A percentile compares a stretch with the other conserved stretches of the same genome.
Evolutionary conservation across 2,329 filamentous ascomycete genomes (phyloP).

Genomic region (Ophiostoma piceae): DNA sequence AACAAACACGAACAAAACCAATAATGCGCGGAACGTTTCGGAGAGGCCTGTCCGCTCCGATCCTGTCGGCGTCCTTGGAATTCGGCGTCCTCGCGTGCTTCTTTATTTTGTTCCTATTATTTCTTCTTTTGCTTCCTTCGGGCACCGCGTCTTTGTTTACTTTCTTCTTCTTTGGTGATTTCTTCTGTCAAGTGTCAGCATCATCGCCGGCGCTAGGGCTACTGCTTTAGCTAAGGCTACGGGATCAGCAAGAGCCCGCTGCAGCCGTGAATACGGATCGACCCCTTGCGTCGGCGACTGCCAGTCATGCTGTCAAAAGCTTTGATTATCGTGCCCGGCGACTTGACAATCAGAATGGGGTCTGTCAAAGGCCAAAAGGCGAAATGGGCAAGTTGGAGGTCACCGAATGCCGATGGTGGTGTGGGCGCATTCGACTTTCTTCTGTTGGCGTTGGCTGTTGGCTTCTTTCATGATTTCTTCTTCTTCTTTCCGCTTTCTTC

Average conservation of each 20-base stretch:
- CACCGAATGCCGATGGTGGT: background rate
- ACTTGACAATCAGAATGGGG: background rate
- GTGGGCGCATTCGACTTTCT: background rate
- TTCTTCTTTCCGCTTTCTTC: background rate
- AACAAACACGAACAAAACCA: background rate
- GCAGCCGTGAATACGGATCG: background rate
- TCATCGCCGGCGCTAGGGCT: background rate
- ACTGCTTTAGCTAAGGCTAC: background rate
- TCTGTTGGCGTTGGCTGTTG: background rate
- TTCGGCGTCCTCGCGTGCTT: background rate
- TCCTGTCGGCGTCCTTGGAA: constrained; percentile 1
- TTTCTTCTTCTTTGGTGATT: background rate
- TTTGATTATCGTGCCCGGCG: background rate
- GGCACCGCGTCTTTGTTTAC: background rate
- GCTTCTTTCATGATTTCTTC: background rate
- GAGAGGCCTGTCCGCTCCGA: background rate
- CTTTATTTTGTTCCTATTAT: background rate
- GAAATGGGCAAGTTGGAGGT: background rate
- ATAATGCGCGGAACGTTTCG: constrained; percentile 5
- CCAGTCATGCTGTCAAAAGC: background rate
- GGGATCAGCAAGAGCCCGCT: background rate
- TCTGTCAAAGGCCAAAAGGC: background rate
- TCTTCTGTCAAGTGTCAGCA: background rate
- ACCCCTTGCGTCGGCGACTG: constrained; percentile 11
- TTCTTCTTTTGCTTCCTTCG: background rate